Base-by-base conservation (phyloP, 2,329 filamentous ascomycete species). In the Pseudogymnoascus sp. region DNA sequence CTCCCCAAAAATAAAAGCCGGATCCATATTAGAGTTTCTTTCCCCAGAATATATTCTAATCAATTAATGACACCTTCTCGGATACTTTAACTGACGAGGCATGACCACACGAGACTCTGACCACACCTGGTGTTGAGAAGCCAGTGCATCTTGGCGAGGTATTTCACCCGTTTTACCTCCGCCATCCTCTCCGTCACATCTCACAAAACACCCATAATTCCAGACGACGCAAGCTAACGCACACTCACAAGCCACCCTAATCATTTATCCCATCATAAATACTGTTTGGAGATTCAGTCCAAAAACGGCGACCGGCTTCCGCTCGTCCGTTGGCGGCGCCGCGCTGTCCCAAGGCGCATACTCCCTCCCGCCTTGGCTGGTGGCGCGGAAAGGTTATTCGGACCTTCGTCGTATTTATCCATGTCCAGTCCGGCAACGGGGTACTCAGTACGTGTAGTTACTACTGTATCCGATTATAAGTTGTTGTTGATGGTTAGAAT, bases 351-450 rank as follows among this genome's bases (percentile, higher is more conserved):
- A 34, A 34, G 31, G 31, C 31, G 31, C 28, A 53, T 53, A 53
- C n/a, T n/a, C n/a, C n/a, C 46, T 53, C 46, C 46, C 46, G 25
- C 12, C 46, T 53, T 53, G 46, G 46, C 46, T 31, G 25, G 18
- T 28, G 46, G 46, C 46, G 46, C 46, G n/a, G 18, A 53, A 53
- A 53, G 46, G 46, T 53, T 53, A 53, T 53, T 53, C 4, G 46
- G 11, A 53, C 25, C 25, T 31, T 53, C n/a, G n/a, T 31, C 46
- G n/a, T n/a, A 53, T 53, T 53, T 53, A 53, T 53, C 46, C 46
- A 53, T 53, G 46, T 18, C 25, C 8, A 4, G 18, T 18, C 18
- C 18, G 18, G 3, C 9, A 3, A 53, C 23, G 23, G 3, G 14
- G 37, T 38, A 7, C 2, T 18, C 12, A 37, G 12, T 14, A 14